A percentile compares a stretch with the other conserved stretches of the same genome.
Conservation (phyloP, 2,329 filamentous ascomycete species). For the Fusarium armeniacum region DNA sequence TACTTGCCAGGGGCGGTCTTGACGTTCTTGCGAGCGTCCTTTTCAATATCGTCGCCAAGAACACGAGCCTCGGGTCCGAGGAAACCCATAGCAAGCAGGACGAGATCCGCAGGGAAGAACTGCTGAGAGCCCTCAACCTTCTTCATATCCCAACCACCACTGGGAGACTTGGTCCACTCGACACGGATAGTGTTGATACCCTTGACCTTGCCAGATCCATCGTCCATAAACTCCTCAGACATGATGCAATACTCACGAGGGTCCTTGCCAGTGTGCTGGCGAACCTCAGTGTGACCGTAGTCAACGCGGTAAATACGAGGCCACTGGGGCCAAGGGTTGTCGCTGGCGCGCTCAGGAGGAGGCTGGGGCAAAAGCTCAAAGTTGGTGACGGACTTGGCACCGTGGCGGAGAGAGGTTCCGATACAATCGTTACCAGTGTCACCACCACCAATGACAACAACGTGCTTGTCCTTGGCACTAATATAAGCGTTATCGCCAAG, state of each 20-base stretch:
- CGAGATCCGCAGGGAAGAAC: constrained; percentile 96
- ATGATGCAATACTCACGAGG: constrained; percentile 98
- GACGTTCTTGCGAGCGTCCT: constrained; percentile 93
- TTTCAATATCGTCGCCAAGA: constrained; percentile 88
- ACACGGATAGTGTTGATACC: constrained; percentile 97
- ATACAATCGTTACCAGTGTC: constrained; percentile 99
- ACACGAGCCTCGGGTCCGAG: constrained; percentile 91
- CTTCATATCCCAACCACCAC: constrained; percentile 98
- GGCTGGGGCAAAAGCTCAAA: constrained; percentile 96
- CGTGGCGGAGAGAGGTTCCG: constrained; percentile 94
- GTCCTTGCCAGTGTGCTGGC: constrained; percentile 95
- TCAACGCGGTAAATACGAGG: constrained; percentile 98
- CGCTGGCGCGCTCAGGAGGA: constrained; percentile 87
- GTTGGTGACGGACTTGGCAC: constrained; percentile 95
- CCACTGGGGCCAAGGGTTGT: constrained; percentile 99
- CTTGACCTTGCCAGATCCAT: constrained; percentile 88
- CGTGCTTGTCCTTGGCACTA: constrained; percentile 94
- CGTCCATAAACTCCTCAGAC: constrained; percentile 95
- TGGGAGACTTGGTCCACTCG: constrained; percentile 92
- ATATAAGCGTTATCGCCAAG: constrained; percentile 88
- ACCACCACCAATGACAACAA: constrained; percentile 96
- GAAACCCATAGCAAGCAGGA: constrained; percentile 97
- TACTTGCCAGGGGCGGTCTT: constrained; percentile 93
- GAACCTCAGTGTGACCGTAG: constrained; percentile 95
- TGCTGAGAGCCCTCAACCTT: constrained; percentile 93